phyloP scores from a whole-genome alignment of 768 basidiomycete genomes.

The Guyanaporus albipodus region DNA sequence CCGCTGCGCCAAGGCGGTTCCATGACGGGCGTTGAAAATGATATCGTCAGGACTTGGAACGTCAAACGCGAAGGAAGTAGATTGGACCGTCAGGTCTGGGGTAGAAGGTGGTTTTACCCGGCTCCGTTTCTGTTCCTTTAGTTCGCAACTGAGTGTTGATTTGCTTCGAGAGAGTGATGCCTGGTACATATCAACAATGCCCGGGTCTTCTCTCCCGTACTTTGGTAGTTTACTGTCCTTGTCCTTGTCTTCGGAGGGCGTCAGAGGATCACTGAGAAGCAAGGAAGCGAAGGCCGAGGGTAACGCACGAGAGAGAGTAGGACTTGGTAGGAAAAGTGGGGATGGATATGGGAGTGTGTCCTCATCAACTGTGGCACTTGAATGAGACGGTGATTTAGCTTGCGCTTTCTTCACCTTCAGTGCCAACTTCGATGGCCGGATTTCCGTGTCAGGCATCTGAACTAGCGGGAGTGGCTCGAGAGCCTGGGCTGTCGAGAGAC shows the following conservation, averaged over 20 bases:
- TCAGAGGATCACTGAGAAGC: constrained; percentile 53
- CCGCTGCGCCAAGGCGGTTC: constrained; percentile 55
- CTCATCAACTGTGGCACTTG: constrained; percentile 39
- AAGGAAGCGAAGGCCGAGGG: constrained; percentile 77
- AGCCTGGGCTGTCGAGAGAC: constrained; percentile 42
- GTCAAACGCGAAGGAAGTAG: constrained; percentile 62
- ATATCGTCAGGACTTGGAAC: constrained; percentile 90
- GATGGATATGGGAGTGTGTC: constrained; percentile 35
- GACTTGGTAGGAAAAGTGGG: constrained; percentile 55
- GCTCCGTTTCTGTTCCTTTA: constrained; percentile 9
- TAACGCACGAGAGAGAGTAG: constrained; percentile 59
- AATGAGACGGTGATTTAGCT: constrained; percentile 36
- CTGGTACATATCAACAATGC: constrained; percentile 28
- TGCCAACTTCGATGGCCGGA: constrained; percentile 69
- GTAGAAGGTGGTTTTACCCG: constrained; percentile 18
- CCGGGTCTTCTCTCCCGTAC: constrained; percentile 32
- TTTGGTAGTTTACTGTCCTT: constrained; percentile 28
- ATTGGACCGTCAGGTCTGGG: constrained; percentile 34
- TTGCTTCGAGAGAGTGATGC: constrained; percentile 27
- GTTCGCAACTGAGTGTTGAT: constrained; percentile 23
- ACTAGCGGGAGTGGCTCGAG: constrained; percentile 20
- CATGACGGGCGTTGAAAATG: constrained; percentile 74
- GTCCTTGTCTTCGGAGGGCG: constrained; percentile 35
- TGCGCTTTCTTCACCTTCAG: constrained; percentile 65
- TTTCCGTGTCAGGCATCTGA: constrained; percentile 31